A percentile compares a stretch with the other conserved stretches of the same genome.
These are phyloP conservation scores for Bruguiera parviflora DNA, from an alignment of 345 rosid genomes.

Conservation along the genomic window DNA sequence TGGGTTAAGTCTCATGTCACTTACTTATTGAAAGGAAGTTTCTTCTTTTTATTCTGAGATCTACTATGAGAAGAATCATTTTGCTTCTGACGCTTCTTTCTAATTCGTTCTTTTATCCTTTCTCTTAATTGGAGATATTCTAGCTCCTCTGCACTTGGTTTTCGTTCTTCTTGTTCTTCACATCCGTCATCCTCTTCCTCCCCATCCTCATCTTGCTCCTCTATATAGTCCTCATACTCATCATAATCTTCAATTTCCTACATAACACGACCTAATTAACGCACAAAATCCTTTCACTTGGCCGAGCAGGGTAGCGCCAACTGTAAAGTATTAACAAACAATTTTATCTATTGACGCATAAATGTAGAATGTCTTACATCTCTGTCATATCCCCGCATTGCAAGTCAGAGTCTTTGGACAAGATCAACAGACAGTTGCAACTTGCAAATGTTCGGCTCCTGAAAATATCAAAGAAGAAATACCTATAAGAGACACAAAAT, in stretches of 20 bases:
- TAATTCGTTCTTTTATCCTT: conserved; percentile 55
- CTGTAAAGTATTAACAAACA: background rate
- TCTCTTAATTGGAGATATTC: conserved; percentile 68
- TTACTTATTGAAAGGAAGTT: conserved; percentile 60
- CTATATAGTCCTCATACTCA: conserved; percentile 49
- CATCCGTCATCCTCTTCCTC: conserved; percentile 36
- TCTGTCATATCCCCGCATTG: conserved; percentile 45
- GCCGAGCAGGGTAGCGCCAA: background rate
- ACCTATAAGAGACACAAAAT: background rate
- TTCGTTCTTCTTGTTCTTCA: conserved; percentile 46
- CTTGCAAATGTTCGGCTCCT: background rate
- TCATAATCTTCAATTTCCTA: conserved; percentile 46
- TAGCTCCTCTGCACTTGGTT: conserved; percentile 50
- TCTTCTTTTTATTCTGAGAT: conserved; percentile 44
- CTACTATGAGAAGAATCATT: conserved; percentile 27
- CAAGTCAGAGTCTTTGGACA: background rate
- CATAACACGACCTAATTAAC: background rate
- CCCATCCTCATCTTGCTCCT: conserved; percentile 30
- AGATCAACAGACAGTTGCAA: background rate
- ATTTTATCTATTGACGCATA: background rate
- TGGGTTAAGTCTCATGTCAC: conserved; percentile 14
- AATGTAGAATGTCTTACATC: conserved; percentile 34
- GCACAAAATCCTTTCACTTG: background rate
- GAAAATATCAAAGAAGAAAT: background rate
- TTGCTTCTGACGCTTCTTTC: conserved; percentile 53